Evolutionary conservation across 106 monocot genomes (phyloP), one percentile per base, ranked within the genome.

Genomic region (Platanthera zijinensis): DNA sequence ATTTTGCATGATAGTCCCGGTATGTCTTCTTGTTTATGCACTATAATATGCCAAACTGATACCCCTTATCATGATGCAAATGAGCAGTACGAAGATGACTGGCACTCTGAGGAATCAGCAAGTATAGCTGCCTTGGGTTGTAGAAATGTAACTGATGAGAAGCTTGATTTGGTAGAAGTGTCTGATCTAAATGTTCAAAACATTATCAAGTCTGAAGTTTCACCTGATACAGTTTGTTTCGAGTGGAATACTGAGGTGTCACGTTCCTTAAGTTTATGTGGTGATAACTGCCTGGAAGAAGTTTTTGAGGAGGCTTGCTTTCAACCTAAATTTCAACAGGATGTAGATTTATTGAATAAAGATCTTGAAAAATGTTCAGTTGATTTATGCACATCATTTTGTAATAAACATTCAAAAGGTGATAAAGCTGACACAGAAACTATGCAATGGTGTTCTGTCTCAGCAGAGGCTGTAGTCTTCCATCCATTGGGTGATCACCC

Each of bases 1-100:
- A 57, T 75, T 79, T 73, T 81, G 18, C 49, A 74, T 69, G 84
- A 86, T 76, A 72, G 67, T n/a, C 78, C 48, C 72, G 80, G 61
- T 64, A 39, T 51, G 13, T 13, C n/a, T 76, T 13, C 13, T 69
- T 77, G 6, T 67, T n/a, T 45, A 59, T 54, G 63, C 22, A 51
- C 3, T 3, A 50, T 47, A 12, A 66, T 73, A 76, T 73, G 51
- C 4, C 52, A 51, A 18, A 57, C 9, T 78, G 86, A 63, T 77
- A 54, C 25, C 39, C 19, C 22, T 74, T 18, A 48, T 61, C 15
- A 59, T 53, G 57, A 79, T 73, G 14, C 11, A 68, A 56, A 74
- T 11, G 78, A 46, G 47, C 22, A 49, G 76, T 4, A 49, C 28
- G 52, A 62, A 56, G 30, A 13, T 49, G 19, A 63, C 69, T 9